A percentile compares a stretch with the other conserved stretches of the same genome.
phyloP scores from a whole-genome alignment of 177 flowering plant genomes.

The Vitis hybrid region DNA sequence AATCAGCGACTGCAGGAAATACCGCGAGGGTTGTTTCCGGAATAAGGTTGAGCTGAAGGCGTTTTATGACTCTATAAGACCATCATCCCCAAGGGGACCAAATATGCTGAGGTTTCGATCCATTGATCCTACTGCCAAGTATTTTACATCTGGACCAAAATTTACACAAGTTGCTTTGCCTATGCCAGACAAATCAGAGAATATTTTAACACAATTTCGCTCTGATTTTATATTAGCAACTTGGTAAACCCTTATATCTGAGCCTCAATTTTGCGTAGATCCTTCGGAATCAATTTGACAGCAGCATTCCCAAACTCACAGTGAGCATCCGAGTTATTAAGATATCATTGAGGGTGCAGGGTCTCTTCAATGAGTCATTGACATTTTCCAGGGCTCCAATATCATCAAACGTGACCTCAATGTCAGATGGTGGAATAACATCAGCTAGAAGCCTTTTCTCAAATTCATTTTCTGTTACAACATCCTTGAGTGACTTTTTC shows the following conservation, averaged over 20 bases:
- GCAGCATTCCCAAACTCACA: too few relatives aligned
- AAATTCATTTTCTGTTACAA: slow-evolving; percentile 51
- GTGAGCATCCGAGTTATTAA: too few relatives aligned
- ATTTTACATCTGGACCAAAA: slow-evolving; percentile 90
- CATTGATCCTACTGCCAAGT: slow-evolving; percentile 88
- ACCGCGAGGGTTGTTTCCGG: too few relatives aligned
- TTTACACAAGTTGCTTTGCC: slow-evolving; percentile 74
- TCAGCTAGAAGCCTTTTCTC: slow-evolving; percentile 83
- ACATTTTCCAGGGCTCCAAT: slow-evolving; percentile 89
- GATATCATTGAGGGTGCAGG: too few relatives aligned
- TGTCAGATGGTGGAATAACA: slow-evolving; percentile 83
- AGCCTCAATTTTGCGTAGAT: too few relatives aligned
- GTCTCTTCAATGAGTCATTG: slow-evolving; percentile 65
- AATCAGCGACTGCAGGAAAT: not conserved
- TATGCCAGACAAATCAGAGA: slow-evolving; percentile 95
- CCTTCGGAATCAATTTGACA: too few relatives aligned
- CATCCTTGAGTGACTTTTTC: too few relatives aligned
- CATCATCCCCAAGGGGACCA: slow-evolving; percentile 50
- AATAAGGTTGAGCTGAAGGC: not conserved
- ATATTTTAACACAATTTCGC: slow-evolving; percentile 79
- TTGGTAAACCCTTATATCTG: slow-evolving; percentile 61
- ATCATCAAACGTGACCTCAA: slow-evolving; percentile 86
- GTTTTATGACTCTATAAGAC: slow-evolving; percentile 31
- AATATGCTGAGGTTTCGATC: slow-evolving; percentile 90
- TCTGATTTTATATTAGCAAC: slow-evolving; percentile 84